Evolutionary conservation across 306 rosid species (phyloP), one percentile per base, ranked within the genome.

Genomic region (Cicer pinnatifidum): DNA sequence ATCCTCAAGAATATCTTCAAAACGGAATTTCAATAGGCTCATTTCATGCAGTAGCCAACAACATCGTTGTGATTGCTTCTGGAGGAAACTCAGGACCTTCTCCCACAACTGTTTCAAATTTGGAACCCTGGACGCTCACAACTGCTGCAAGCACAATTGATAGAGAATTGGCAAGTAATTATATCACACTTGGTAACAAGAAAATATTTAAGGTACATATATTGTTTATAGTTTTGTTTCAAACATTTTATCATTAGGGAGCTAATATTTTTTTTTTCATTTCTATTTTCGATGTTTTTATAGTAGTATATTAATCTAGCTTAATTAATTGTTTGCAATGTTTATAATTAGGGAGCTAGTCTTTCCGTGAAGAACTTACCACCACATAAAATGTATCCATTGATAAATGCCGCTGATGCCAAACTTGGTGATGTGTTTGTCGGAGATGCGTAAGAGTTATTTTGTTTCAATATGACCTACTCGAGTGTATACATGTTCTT

Each of bases 81-180:
- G 91, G 77, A 4, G 97, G 93, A 5, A 90, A 90, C 52, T 13
- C 59, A 1, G 97, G 93, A 8, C 92, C 97, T 11, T 0, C 0
- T 16, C 71, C 37, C 0, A 23, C 28, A 11, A 41, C 75, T 23
- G 84, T 84, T 1, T 0, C 64, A 0, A 87, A 85, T 39, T 8
- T 54, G 52, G 56, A 89, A 15, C 97, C 91, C 0, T 91, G 97
- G 97, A 0, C 81, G 10, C 0, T 91, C 15, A 91, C 97, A 0
- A 86, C 85, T 65, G 97, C 72, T 20, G 97, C 97, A 6, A 90
- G 91, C 81, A 92, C 97, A 0, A 17, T 83, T 11, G 89, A 92
- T 46, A 78, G 91, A 45, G 72, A 73, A 1, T 88, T 88, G 19
- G 0, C 39, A 2, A 85, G 41, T 28, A 28, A 28, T 69, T 75